phyloP scores from a whole-genome alignment of 2,329 filamentous ascomycete genomes.

The Trichoderma sp. region DNA sequence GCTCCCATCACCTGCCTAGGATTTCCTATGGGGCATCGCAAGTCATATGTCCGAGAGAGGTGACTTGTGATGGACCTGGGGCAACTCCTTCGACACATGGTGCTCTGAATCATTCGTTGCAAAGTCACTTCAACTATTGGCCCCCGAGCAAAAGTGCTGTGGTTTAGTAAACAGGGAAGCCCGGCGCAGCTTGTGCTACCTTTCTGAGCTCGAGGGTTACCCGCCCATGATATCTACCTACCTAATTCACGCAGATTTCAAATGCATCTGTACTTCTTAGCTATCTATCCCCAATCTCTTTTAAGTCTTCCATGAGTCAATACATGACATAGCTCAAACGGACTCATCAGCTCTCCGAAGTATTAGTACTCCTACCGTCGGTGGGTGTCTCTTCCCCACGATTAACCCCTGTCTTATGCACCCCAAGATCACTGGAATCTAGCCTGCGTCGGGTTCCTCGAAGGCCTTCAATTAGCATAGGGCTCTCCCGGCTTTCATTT shows the following conservation, averaged over 20 bases:
- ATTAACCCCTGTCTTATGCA: constrained; percentile 7
- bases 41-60: not conserved
- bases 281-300: not conserved
- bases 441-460: not conserved
- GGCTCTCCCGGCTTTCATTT: not conserved
- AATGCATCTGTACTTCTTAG: too few relatives aligned
- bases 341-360: not conserved
- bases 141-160: too few relatives aligned
- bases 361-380: constrained; percentile 4
- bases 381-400: constrained; percentile 8
- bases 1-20: not conserved
- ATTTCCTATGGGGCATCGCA: not conserved
- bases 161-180: too few relatives aligned
- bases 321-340: not conserved
- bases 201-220: too few relatives aligned
- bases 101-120: too few relatives aligned
- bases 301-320: not conserved
- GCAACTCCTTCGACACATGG: too few relatives aligned
- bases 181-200: too few relatives aligned
- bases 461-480: constrained; percentile 14
- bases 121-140: too few relatives aligned
- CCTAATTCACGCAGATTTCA: too few relatives aligned
- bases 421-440: not conserved
- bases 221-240: too few relatives aligned
- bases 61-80: not conserved